phyloP scores from a whole-genome alignment of 768 basidiomycete species.

The Melanogaster broomeanus region DNA sequence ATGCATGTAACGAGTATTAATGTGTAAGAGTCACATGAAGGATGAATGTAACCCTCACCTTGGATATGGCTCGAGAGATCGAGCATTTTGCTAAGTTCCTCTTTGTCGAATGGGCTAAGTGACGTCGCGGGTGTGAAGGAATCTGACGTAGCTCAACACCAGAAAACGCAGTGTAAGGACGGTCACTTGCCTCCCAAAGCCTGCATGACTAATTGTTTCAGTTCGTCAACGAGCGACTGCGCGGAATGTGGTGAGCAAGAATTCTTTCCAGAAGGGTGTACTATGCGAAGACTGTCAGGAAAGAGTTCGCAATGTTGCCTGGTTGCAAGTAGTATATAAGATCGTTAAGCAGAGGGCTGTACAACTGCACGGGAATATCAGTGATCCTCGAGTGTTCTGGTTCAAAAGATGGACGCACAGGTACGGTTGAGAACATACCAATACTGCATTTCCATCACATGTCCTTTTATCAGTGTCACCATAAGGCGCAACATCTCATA shows the following conservation, averaged over 20 bases:
- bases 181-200: constrained; percentile 22
- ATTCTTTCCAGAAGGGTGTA: not conserved
- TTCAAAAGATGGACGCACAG: not conserved
- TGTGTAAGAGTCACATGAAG: not conserved
- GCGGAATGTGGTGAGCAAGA: not conserved
- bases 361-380: not conserved
- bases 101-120: constrained; percentile 36
- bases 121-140: constrained; percentile 38
- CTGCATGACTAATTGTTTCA: not conserved
- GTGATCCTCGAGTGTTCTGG: not conserved
- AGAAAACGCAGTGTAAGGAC: not conserved
- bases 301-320: constrained; percentile 1
- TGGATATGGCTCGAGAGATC: constrained; percentile 29
- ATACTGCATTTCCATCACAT: constrained; percentile 19
- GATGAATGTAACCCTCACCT: constrained; percentile 25
- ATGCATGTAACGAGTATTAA: no score
- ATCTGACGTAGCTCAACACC: constrained; percentile 29
- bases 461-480: constrained; percentile 10
- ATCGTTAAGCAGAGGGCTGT: not conserved
- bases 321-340: not conserved
- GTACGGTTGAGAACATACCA: constrained; percentile 15
- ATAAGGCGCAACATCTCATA: not conserved
- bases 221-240: not conserved
- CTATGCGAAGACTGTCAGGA: not conserved
- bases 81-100: constrained; percentile 40